A percentile compares a stretch with the other conserved stretches of the same genome.
Conservation (phyloP, 345 rosid species). For the Brassica carinata region DNA sequence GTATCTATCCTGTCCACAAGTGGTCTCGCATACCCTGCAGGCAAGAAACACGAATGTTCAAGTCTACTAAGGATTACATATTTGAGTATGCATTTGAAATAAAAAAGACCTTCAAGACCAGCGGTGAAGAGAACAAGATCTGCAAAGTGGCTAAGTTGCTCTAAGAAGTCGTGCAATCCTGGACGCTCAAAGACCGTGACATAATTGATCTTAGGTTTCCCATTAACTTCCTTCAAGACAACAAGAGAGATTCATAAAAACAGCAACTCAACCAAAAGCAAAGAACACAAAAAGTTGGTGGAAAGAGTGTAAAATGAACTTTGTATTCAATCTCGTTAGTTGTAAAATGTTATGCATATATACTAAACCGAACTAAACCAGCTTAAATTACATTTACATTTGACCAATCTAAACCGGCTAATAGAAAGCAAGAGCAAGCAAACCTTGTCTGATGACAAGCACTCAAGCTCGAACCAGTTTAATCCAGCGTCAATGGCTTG, state of each 20-base stretch:
- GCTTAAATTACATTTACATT: too few relatives aligned
- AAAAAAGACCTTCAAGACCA: constrained; percentile 81
- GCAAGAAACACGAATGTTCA: background rate
- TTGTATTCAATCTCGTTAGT: too few relatives aligned
- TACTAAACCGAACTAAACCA: too few relatives aligned
- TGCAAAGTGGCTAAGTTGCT: constrained; percentile 70
- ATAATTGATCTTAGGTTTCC: constrained; percentile 72
- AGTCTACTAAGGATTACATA: background rate
- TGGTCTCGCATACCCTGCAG: constrained; percentile 92
- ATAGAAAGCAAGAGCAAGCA: constrained; percentile 24
- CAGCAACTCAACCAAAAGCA: background rate
- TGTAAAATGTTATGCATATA: too few relatives aligned
- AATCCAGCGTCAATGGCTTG: constrained; percentile 82
- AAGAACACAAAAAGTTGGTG: background rate
- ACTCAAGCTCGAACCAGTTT: constrained; percentile 90
- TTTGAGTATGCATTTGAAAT: background rate
- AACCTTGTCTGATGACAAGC: constrained; percentile 91
- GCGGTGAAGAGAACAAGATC: constrained; percentile 92
- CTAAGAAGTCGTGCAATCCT: constrained; percentile 79
- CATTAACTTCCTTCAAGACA: constrained; percentile 66
- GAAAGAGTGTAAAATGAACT: background rate
- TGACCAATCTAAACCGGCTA: too few relatives aligned
- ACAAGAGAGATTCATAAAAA: constrained; percentile 42
- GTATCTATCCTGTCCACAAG: constrained; percentile 86
- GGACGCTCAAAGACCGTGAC: constrained; percentile 96